Evolutionary conservation across 129 eudicot species (phyloP).

Genomic region (Artemisia argyi): DNA sequence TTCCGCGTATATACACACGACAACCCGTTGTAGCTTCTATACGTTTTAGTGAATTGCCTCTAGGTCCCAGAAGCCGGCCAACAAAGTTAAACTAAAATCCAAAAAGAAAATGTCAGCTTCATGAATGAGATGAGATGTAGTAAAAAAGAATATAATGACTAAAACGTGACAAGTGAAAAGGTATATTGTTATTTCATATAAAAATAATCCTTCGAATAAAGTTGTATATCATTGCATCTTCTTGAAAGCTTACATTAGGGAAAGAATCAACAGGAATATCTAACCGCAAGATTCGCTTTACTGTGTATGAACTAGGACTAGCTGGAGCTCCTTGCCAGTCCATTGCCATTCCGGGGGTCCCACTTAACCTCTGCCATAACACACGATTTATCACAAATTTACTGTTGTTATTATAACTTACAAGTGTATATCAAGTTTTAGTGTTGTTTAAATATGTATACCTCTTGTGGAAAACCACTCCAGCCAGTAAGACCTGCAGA

Average conservation of each 20-base stretch:
- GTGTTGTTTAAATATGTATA: constrained; percentile 11
- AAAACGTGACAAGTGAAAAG: not conserved
- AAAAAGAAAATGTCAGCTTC: constrained; percentile 12
- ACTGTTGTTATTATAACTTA: not conserved
- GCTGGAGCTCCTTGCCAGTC: constrained; percentile 97
- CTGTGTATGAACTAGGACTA: constrained; percentile 85
- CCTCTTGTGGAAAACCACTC: constrained; percentile 87
- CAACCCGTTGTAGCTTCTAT: constrained; percentile 87
- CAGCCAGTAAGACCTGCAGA: constrained; percentile 69
- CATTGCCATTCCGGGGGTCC: constrained; percentile 58
- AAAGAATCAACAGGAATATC: constrained; percentile 83
- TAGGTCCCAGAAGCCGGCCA: constrained; percentile 84
- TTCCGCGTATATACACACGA: constrained; percentile 86
- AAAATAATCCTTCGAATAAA: not conserved
- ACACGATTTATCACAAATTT: not conserved
- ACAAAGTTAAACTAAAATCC: constrained; percentile 76
- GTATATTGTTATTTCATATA: not conserved
- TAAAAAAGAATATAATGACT: not conserved
- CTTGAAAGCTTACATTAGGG: constrained; percentile 62
- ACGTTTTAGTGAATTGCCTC: constrained; percentile 90
- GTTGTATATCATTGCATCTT: not conserved
- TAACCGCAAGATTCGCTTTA: constrained; percentile 73
- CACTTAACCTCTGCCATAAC: constrained; percentile 62
- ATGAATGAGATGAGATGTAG: not conserved
- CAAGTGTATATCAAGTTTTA: not conserved